Conservation (phyloP, 1,284 basidiomycete genomes). For the Pisolithus thermaeus region DNA sequence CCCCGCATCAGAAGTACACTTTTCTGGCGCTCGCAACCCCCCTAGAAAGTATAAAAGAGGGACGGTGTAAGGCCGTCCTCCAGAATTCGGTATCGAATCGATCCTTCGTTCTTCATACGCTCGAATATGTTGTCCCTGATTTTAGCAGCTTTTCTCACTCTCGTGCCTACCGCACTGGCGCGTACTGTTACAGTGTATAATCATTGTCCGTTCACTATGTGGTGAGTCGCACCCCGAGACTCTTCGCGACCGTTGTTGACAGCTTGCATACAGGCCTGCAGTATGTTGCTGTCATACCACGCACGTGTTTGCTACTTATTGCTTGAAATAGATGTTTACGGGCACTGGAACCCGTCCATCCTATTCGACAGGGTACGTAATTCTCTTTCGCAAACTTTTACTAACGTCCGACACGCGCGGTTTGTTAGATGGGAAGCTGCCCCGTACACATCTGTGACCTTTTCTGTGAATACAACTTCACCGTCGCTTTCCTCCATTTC, state of each 20-base stretch:
- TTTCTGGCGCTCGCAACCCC: no score
- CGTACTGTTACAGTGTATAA: conserved; percentile 17
- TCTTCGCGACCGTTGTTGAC: neutral
- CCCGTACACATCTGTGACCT: conserved; percentile 18
- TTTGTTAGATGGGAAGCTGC: conserved; percentile 26
- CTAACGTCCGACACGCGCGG: neutral
- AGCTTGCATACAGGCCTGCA: neutral
- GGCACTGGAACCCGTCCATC: conserved; percentile 12
- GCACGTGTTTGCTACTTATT: neutral
- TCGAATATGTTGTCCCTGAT: neutral
- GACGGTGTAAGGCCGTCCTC: neutral
- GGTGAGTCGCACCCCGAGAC: conserved; percentile 1
- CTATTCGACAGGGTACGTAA: conserved; percentile 4
- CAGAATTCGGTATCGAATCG: neutral
- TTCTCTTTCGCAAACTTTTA: neutral
- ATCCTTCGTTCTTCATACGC: neutral
- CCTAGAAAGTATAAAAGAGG: no score
- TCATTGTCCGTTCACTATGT: conserved; percentile 16
- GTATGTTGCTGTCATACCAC: neutral
- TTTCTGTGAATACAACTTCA: conserved; percentile 9
- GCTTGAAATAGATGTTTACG: conserved; percentile 15
- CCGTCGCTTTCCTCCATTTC: neutral
- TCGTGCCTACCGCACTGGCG: conserved; percentile 7
- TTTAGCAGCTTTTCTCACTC: neutral
- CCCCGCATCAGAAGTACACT: no score